phyloP scores from a whole-genome alignment of 2,329 filamentous ascomycete species.

The Arthrobotrys megalospora region DNA sequence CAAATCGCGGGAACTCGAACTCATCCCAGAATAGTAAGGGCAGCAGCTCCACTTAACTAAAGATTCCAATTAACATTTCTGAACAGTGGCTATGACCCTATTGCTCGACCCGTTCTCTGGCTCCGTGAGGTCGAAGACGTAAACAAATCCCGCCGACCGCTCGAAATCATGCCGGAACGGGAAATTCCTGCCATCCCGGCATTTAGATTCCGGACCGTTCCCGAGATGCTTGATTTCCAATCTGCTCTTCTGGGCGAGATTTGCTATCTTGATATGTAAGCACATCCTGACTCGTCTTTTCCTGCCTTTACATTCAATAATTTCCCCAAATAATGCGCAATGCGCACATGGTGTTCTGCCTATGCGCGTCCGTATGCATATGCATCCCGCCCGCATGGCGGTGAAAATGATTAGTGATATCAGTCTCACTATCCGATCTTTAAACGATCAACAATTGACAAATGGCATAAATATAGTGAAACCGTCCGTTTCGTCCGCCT shows the following conservation, averaged over 20 bases:
- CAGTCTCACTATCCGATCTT: slow-evolving; percentile 15
- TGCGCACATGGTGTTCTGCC: slow-evolving; percentile 20
- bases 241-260: slow-evolving; percentile 43
- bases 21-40: slow-evolving; percentile 58
- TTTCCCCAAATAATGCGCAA: background rate
- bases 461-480: slow-evolving; percentile 40
- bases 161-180: slow-evolving; percentile 57
- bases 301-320: background rate
- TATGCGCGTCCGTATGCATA: slow-evolving; percentile 20
- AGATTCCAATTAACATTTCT: background rate
- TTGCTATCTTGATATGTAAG: slow-evolving; percentile 60
- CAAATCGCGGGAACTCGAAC: slow-evolving; percentile 49
- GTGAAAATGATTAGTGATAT: slow-evolving; percentile 34
- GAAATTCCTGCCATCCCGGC: slow-evolving; percentile 47
- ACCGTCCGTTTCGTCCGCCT: slow-evolving; percentile 55
- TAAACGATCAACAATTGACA: slow-evolving; percentile 23
- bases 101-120: slow-evolving; percentile 45
- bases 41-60: background rate
- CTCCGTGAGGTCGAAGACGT: slow-evolving; percentile 55
- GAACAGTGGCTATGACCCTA: slow-evolving; percentile 47
- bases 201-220: slow-evolving; percentile 35
- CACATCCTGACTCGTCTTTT: background rate
- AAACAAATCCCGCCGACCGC: slow-evolving; percentile 44
- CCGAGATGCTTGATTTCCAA: slow-evolving; percentile 59
- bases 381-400: background rate